phyloP scores from a whole-genome alignment of 2,329 filamentous ascomycete genomes.

The Sclerotinia sclerotiorum region DNA sequence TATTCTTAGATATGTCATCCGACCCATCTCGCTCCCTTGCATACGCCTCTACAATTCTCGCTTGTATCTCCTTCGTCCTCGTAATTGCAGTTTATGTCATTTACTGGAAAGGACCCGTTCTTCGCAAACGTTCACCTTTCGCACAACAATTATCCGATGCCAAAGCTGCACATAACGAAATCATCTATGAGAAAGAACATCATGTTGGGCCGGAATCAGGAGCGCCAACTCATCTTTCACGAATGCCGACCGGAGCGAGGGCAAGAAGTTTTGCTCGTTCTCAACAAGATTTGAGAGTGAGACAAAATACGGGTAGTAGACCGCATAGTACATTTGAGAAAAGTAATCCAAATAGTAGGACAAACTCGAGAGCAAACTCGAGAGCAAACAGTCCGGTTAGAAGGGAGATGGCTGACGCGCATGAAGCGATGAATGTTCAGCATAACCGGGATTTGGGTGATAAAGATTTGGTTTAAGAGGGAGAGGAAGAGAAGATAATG shows the following conservation, averaged over 20 bases:
- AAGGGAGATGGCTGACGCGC: background rate
- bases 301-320: slow-evolving; percentile 30
- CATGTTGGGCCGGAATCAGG: background rate
- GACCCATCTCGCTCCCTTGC: slow-evolving; percentile 51
- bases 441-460: background rate
- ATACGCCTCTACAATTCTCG: slow-evolving; percentile 62
- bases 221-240: slow-evolving; percentile 19
- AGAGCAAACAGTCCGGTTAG: slow-evolving; percentile 20
- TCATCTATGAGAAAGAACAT: background rate
- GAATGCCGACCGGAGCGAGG: slow-evolving; percentile 28
- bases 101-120: slow-evolving; percentile 61
- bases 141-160: slow-evolving; percentile 58
- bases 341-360: slow-evolving; percentile 5
- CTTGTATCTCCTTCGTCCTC: slow-evolving; percentile 59
- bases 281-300: slow-evolving; percentile 34
- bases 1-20: slow-evolving; percentile 46
- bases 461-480: background rate
- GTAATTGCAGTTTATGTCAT: slow-evolving; percentile 65
- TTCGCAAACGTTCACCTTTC: slow-evolving; percentile 63
- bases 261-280: slow-evolving; percentile 29
- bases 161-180: background rate
- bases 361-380: slow-evolving; percentile 11
- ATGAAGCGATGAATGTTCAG: background rate
- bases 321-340: slow-evolving; percentile 16
- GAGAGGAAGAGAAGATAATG: background rate